Base-by-base conservation (phyloP, 164 flowering plant genomes). In the Litsea cubeba region DNA sequence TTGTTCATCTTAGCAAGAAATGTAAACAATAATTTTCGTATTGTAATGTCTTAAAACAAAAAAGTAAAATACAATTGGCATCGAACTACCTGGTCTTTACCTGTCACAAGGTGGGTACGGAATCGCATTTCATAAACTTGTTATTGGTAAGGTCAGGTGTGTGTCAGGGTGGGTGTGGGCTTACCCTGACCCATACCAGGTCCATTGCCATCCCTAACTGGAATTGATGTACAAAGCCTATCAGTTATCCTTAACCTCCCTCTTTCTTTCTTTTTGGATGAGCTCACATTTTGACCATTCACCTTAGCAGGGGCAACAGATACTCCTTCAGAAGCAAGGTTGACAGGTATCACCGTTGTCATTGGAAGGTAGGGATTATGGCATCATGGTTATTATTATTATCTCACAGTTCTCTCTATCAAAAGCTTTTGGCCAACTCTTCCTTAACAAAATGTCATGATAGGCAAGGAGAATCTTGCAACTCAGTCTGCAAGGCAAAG, bases 391-490 rank as follows among this genome's bases (percentile, higher is more conserved):
- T 28, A 65, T 69, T 28, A 24, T 65, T 50, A 66, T 57, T 2
- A 1, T 75, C 50, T 75, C 50, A 6, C 26, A 50, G 22, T n/a
- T n/a, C 64, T 18, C n/a, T 50, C 40, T 54, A 57, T 54, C 35
- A 49, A 18, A 26, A 25, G 32, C 22, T 15, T 71, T 1, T 40
- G n/a, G n/a, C 5, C 65, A 23, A 14, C 17, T 12, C 62, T 40
- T 70, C 3, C 58, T 54, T 25, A 50, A 60, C 20, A 71, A 65
- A 12, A 28, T 79, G 70, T 17, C 50, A 25, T 78, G 32, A 17
- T 32, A 93, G 98, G 83, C 97, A 91, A 85, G 98, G 98, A 17
- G 94, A 93, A 79, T 90, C 98, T 14, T 95, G 98, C 76, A 90
- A 88, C 76, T 85, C 87, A 17, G 95, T 83, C 32, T 95, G 99